Evolutionary conservation across 164 flowering plant species (phyloP).

Genomic region (Malania oleifera): DNA sequence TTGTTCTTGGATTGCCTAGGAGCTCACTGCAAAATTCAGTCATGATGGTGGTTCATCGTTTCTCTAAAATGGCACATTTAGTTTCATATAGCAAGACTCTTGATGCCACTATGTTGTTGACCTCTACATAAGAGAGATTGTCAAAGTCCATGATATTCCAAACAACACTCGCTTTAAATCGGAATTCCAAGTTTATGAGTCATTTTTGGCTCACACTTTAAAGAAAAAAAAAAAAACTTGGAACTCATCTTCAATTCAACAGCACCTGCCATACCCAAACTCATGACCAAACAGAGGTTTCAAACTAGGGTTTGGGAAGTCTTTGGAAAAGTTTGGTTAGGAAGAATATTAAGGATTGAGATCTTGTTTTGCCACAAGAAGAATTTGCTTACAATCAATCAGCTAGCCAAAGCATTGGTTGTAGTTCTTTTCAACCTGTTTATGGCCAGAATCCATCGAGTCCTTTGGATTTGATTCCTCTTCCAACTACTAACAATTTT

Average conservation of each 20-base stretch:
- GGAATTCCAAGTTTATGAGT: slow-evolving; percentile 9
- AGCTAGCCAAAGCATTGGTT: too few relatives aligned
- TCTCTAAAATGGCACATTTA: slow-evolving; percentile 18
- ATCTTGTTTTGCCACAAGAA: too few relatives aligned
- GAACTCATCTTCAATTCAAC: slow-evolving; percentile 6
- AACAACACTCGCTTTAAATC: too few relatives aligned
- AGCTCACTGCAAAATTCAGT: neutral
- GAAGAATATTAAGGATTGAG: too few relatives aligned
- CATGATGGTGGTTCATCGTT: slow-evolving; percentile 11
- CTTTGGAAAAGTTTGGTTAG: too few relatives aligned
- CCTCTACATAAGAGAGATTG: slow-evolving; percentile 5
- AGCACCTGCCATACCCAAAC: slow-evolving; percentile 10
- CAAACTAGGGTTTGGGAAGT: too few relatives aligned
- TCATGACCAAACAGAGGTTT: slow-evolving; percentile 4
- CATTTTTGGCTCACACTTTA: slow-evolving; percentile 13
- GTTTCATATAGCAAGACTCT: slow-evolving; percentile 9
- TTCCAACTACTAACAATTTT: too few relatives aligned
- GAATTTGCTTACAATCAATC: too few relatives aligned
- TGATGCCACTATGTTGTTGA: slow-evolving; percentile 9
- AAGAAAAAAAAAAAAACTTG: slow-evolving; percentile 8
- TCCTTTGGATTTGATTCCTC: too few relatives aligned
- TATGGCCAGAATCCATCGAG: too few relatives aligned
- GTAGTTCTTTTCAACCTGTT: too few relatives aligned
- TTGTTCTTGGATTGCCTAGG: slow-evolving; percentile 9
- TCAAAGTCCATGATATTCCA: too few relatives aligned